phyloP scores from a whole-genome alignment of 176 grass and related monocot species.

The Melocanna baccifera region DNA sequence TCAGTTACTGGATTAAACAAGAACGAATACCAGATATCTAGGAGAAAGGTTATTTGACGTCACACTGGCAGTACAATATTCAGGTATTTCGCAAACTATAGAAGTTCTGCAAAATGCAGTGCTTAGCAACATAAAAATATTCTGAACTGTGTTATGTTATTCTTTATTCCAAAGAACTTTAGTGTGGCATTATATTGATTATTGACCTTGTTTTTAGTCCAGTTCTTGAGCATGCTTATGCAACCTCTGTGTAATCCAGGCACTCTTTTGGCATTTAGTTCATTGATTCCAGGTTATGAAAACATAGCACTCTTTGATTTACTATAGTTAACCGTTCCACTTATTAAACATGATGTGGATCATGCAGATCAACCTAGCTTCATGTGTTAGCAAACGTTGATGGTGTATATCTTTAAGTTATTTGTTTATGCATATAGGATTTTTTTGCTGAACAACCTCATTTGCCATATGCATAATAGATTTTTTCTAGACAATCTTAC shows the following conservation, averaged over 20 bases:
- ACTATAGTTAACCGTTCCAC: constrained; percentile 7
- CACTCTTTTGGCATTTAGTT: background rate
- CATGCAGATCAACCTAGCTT: background rate
- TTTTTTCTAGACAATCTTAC: too few relatives aligned
- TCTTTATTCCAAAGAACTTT: background rate
- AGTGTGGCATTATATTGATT: background rate
- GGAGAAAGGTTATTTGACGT: constrained; percentile 68
- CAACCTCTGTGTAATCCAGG: background rate
- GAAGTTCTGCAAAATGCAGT: background rate
- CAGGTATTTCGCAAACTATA: background rate
- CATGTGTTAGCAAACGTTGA: constrained; percentile 1
- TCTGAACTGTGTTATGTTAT: background rate
- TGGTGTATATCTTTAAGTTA: constrained; percentile 18
- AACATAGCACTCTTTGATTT: background rate
- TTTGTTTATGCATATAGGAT: background rate
- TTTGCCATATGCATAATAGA: background rate
- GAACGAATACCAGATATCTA: constrained; percentile 93
- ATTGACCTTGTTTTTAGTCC: background rate
- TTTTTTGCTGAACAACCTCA: background rate
- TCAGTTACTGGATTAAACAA: constrained; percentile 96
- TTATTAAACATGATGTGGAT: background rate
- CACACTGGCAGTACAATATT: background rate
- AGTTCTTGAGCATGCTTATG: background rate
- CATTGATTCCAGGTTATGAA: background rate
- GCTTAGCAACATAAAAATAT: background rate